Base-by-base conservation (phyloP, 177 flowering plant species). In the Telopea speciosissima region DNA sequence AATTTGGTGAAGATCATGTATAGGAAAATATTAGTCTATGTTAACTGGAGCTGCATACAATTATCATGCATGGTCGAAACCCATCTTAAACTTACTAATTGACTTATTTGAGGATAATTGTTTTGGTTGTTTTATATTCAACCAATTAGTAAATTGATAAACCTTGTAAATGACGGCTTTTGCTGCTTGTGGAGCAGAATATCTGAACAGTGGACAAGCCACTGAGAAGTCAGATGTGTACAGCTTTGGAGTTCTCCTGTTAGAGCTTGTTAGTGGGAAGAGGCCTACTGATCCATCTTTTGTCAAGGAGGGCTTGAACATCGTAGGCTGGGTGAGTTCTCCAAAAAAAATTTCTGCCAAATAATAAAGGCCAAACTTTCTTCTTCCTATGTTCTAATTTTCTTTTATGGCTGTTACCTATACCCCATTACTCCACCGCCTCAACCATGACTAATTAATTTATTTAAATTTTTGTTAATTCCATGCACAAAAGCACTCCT, bases 181-280 rank as follows among this genome's bases (percentile, higher is more conserved):
- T 33, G 11, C 69, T 40, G 19, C n/a, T 1, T 17, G 17, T 19
- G 64, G 67, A 70, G 21, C 87, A 92, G 97, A 92, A 78, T 92
- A 90, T 78, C 84, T 92, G 68, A 93, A 92, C 73, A 93, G 93
- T 72, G 99, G 99, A 24, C 84, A 85, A 75, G 99, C 97, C n/a
- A 93, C 97, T 6, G 95, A 87, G 78, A 96, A 93, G 75, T 85
- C 97, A 0, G 98, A 96, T 74, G 91, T 96, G 1, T 96, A 93
- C 70, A 96, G 99, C 85, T 96, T 88, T 75, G 99, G 99, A 26
- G 98, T 96, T 63, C 91, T 96, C 11, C 69, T 96, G 76, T 79
- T 96, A 25, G 99, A 96, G 82, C 89, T 96, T 28, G 88, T 96
- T 14, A 93, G 92, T 19, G 98, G 99, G 31, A 96, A 87, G 79